Conservation (phyloP, 306 rosid genomes). For the Vachellia pachyceras region DNA sequence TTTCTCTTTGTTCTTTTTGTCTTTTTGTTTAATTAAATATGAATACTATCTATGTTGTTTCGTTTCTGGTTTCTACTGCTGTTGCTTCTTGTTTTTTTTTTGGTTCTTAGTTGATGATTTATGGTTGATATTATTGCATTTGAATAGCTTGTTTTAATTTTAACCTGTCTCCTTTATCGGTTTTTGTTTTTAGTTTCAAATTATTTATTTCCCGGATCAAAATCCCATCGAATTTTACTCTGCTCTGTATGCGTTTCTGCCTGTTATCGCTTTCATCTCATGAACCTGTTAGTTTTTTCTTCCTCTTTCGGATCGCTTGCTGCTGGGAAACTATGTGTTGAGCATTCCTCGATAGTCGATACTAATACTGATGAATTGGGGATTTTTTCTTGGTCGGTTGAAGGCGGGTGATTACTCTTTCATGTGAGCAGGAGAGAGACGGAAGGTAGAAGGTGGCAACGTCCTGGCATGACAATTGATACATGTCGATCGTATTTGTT, state of each 20-base stretch:
- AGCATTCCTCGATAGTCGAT: not conserved
- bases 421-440: not conserved
- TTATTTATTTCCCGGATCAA: not conserved
- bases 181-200: not conserved
- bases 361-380: not conserved
- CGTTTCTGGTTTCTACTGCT: not conserved
- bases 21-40: too few species aligned
- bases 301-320: not conserved
- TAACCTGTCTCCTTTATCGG: not conserved
- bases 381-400: not conserved
- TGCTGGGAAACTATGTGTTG: not conserved
- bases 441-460: not conserved
- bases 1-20: not conserved
- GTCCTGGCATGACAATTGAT: slow-evolving; percentile 12
- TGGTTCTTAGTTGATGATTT: not conserved
- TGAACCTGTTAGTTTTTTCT: not conserved
- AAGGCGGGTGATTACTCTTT: not conserved
- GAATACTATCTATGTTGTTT: not conserved
- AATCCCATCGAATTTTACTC: not conserved
- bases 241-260: not conserved
- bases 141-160: not conserved
- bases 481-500: not conserved
- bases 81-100: not conserved
- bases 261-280: not conserved
- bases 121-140: not conserved